Evolutionary conservation across 192 early-diverging fungal species (phyloP), one percentile per base, ranked within the genome.

Genomic region (Haplosporangium gracile): DNA sequence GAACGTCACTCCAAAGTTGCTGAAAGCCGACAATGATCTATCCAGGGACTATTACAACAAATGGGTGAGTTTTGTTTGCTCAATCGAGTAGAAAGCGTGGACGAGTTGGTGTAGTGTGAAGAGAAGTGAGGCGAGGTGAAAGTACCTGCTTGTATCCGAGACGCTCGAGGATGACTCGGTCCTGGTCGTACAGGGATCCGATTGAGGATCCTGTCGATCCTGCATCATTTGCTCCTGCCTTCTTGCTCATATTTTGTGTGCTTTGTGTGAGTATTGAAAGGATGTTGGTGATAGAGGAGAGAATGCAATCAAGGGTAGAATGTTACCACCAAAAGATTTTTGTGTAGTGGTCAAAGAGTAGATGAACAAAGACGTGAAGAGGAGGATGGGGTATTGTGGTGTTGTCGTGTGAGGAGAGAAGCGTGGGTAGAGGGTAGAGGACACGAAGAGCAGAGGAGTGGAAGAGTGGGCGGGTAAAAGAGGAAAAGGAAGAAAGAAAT

Each of bases 1-100:
- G 47, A 90, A 91, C n/a, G 91, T 87, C 72, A 91, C 91, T 57
- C 86, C 90, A 87, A 91, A 90, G 81, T 90, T 90, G 13, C 82
- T 88, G 75, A 91, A 91, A 34, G 57, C 80, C 5, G 88, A 86
- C 7, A 91, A 77, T 24, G 85, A 83, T 29, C 91, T 89, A 29
- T 68, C 89, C 70, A 91, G 49, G 57, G 91, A 88, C 90, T 91
- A 51, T 60, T 20, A 26, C n/a, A 43, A 13, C 72, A 51, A 18
- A 10, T 20, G 36, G 38, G 36, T 9, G 68, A 18, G 68, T 26
- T 38, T 36, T 36, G 36, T 2, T 36, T 36, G 36, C 36, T 36
- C 1, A 36, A 36, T 36, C 36, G 36, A 36, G 36, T 36, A 36
- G 34, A 10, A 38, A 20, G 68, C 22, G 16, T 5, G 9, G 68